Evolutionary conservation across 495 filamentous ascomycete genomes (phyloP), one percentile per base, ranked within the genome.

Genomic region (Penicillium tannophilum): DNA sequence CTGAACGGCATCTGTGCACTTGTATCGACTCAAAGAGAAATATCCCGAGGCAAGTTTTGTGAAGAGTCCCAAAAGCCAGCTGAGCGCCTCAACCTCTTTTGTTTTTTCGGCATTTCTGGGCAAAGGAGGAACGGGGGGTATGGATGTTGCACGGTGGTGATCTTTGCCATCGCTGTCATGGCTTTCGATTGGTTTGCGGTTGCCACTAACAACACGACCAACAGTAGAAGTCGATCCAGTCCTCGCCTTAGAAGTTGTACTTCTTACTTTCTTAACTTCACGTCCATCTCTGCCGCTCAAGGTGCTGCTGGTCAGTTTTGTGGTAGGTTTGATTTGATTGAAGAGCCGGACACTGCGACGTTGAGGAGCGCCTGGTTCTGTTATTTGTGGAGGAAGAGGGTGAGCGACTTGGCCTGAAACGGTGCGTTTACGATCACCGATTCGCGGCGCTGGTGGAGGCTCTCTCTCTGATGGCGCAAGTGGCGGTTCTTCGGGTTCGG

Each of bases 201-300:
- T 95, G 23, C 92, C 92, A 64, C 92, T 97, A 33, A 96, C 90
- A 51, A 92, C 89, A 55, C 92, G 84, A 17, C 90, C 89, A 23
- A 93, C 87, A 54, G 81, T 89, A 5, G 88, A 82, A 11, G 80
- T 77, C 54, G 83, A 71, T 49, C 77, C 71, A 28, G 70, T 73
- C 6, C 84, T 80, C 26, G 81, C 79, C 69, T 84, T 87, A 0
- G 82, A 70, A 1, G 80, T 79, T 2, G 84, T 87, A 56, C 89
- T 86, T 61, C 85, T 88, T 52, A 86, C 84, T 75, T 92, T 93
- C 68, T 89, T 90, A 61, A 92, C 67, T 64, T 96, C 91, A 58
- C 90, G 78, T 42, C 84, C 81, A 50, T 88, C 86, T 60, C 81
- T 79, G 14, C 79, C 67, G 1, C 83, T 82, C 43, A 84, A 66